Evolutionary conservation across 495 filamentous ascomycete species (phyloP), one percentile per base, ranked within the genome.

Genomic region (Xylaria grammica): DNA sequence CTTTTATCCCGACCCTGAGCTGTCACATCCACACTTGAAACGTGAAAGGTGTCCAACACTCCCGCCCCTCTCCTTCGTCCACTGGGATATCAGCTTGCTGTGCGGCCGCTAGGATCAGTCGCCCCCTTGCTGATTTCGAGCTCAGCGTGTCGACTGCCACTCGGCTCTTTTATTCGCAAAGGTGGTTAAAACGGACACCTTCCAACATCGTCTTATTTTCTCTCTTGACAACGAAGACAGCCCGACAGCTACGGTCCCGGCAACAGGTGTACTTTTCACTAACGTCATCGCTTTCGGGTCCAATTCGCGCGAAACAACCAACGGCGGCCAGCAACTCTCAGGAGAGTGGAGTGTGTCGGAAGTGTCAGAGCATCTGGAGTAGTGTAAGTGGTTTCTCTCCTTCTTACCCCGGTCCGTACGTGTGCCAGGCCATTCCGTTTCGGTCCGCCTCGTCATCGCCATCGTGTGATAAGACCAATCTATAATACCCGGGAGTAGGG

Each of bases 21-120:
- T 74, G 72, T 69, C 46, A 44, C 59, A 55, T 65, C 58, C 51
- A 42, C 67, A 53, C 65, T 67, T 74, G 72, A 74, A 74, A 74
- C 72, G 65, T 63, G 67, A 72, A 66, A 60, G 29, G 72, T 70
- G 71, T 67, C 72, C 64, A 63, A 24, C 30, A 64, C 59, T 32
- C 65, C 66, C 64, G 44, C 65, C 65, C 68, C 61, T 63, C 65
- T 68, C 58, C 67, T 65, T 53, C n/a, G 46, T 59, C 53, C 50
- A 62, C 42, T 59, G 61, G 64, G 66, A 70, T 65, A 60, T 62
- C 34, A 48, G 57, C 32, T 11, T 66, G 55, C 51, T 62, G 72
- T 68, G 61, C 54, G 56, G 68, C 65, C 49, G 49, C 63, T 22
- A 63, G 61, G 50, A 65, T 26, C 54, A 46, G 55, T 65, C 38